These are phyloP conservation scores for Tilletia setariae DNA, from an alignment of 1,284 basidiomycete species.

Conservation along the genomic window DNA sequence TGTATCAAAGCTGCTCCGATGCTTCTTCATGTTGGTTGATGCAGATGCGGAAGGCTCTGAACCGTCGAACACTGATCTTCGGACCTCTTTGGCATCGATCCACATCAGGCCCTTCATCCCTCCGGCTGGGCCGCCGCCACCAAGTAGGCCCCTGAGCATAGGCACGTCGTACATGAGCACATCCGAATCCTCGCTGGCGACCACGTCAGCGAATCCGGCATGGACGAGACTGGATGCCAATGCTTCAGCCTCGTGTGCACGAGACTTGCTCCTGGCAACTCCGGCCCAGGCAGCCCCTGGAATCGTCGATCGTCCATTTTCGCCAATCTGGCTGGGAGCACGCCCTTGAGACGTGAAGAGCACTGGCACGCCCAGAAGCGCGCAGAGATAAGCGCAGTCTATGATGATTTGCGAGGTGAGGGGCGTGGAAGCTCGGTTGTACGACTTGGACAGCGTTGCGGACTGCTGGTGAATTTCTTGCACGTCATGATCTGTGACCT, in stretches of 20 bases:
- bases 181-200: slow-evolving; percentile 54
- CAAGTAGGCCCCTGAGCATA: slow-evolving; percentile 45
- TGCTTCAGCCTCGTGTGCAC: slow-evolving; percentile 53
- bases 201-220: slow-evolving; percentile 46
- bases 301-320: neutral
- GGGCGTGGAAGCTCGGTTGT: slow-evolving; percentile 32
- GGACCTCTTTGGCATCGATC: slow-evolving; percentile 33
- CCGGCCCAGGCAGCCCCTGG: slow-evolving; percentile 11
- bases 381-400: slow-evolving; percentile 39
- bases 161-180: slow-evolving; percentile 51
- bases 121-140: slow-evolving; percentile 18
- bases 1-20: no score
- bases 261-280: neutral
- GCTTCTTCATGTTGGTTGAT: no score
- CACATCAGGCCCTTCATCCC: slow-evolving; percentile 34
- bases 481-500: neutral
- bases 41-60: no score
- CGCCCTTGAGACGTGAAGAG: slow-evolving; percentile 47
- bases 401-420: slow-evolving; percentile 33
- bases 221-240: slow-evolving; percentile 47
- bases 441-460: slow-evolving; percentile 33
- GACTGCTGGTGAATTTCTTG: slow-evolving; percentile 28
- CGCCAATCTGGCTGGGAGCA: neutral
- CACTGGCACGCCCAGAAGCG: slow-evolving; percentile 40
- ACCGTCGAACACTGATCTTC: slow-evolving; percentile 29